phyloP scores from a whole-genome alignment of 352 stramenopile species.

The Halophytophthora batemanensis region DNA sequence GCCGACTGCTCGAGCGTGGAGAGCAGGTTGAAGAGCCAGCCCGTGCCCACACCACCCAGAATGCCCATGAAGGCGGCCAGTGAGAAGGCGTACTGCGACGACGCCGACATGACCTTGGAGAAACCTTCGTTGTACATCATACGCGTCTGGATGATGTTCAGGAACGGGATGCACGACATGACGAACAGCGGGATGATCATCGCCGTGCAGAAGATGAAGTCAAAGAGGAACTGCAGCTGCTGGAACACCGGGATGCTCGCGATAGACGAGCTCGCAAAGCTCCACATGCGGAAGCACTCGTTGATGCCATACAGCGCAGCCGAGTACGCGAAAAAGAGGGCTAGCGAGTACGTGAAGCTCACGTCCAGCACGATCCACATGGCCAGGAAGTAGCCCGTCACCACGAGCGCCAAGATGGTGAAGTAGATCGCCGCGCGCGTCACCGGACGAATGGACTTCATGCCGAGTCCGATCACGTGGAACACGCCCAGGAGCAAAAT shows the following conservation, averaged over 20 bases:
- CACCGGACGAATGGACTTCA: slow-evolving; percentile 33
- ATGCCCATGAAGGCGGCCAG: slow-evolving; percentile 76
- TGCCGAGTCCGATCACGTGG: too few relatives aligned
- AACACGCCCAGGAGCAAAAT: slow-evolving; percentile 58
- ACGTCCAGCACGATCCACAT: slow-evolving; percentile 34
- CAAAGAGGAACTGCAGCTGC: slow-evolving; percentile 82
- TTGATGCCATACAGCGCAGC: slow-evolving; percentile 76
- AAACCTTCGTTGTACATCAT: slow-evolving; percentile 93
- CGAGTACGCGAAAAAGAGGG: slow-evolving; percentile 83
- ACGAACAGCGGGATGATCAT: slow-evolving; percentile 81
- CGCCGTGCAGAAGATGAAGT: slow-evolving; percentile 73
- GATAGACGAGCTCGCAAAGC: slow-evolving; percentile 66
- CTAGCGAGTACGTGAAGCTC: slow-evolving; percentile 32
- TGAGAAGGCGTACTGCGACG: slow-evolving; percentile 84
- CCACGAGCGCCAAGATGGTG: slow-evolving; percentile 28
- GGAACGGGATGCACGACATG: slow-evolving; percentile 79
- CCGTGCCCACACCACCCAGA: slow-evolving; percentile 60
- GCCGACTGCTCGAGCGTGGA: slow-evolving; percentile 66
- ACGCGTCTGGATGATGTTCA: slow-evolving; percentile 86
- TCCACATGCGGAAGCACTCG: slow-evolving; percentile 84
- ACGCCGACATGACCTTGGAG: slow-evolving; percentile 79
- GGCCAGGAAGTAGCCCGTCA: slow-evolving; percentile 50
- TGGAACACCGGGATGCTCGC: slow-evolving; percentile 67
- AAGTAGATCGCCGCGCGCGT: slow-evolving; percentile 57
- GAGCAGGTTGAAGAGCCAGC: slow-evolving; percentile 82